Evolutionary conservation across 2,329 filamentous ascomycete genomes (phyloP), one percentile per base, ranked within the genome.

Genomic region (Apiospora saccharicola): DNA sequence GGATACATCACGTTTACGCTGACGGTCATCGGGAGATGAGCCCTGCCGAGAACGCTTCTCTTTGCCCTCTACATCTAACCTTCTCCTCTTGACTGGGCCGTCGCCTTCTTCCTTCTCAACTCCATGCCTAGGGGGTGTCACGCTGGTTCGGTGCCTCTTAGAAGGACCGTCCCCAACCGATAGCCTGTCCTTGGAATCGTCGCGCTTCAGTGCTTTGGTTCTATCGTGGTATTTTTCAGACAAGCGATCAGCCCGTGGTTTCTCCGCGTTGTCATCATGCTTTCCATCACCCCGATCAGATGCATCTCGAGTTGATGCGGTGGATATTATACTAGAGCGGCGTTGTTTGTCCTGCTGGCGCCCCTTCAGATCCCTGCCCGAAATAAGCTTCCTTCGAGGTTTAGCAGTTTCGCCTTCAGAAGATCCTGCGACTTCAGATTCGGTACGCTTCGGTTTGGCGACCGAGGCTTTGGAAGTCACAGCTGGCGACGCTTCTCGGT

Each of bases 321-420:
- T 90, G 1, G 90, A 91, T 0, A 83, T 86, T 81, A 90, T 82
- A 77, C 89, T 91, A 64, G 87, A 84, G 8, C 90, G 88, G 24
- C 89, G 84, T 75, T 90, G 88, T 78, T 87, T 88, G 71, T 90
- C 87, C 24, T 88, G 84, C 77, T 90, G 88, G 30, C 57, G 57
- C 13, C 88, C 88, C 73, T 90, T 89, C 51, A 91, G 80, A 72
- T 92, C 90, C 70, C 87, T 88, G 47, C 90, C 90, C 0, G 90
- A 92, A 26, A 92, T 85, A 14, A 92, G 84, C 77, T 91, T 92
- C 51, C 89, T 85, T 34, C 90, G 83, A 1, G 90, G 90, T 77
- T 91, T 92, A 30, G 85, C 79, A 12, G 87, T 80, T 77, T 90
- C 89, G 1, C 86, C 90, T 77, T 88, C 88, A 46, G 89, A 90